Evolutionary conservation across 83 land plant genomes (phyloP).

Genomic region (Larix sibirica): DNA sequence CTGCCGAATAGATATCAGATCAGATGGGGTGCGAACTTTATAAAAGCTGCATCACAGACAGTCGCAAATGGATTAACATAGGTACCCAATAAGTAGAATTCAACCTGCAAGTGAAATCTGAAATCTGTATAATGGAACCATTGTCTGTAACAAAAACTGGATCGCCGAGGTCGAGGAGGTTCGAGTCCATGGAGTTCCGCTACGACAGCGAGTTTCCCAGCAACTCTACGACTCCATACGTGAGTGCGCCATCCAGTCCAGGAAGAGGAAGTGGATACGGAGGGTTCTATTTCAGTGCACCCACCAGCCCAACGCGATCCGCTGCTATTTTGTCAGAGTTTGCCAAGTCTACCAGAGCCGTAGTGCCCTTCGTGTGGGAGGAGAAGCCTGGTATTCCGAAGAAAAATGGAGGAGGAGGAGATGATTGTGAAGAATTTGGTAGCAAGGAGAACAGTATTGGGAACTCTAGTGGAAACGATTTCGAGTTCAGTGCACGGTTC

Average conservation of each 20-base stretch:
- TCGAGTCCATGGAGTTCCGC: slow-evolving; percentile 15
- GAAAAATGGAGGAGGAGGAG: not conserved
- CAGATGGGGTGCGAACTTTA: too few species aligned
- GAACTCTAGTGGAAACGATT: not conserved
- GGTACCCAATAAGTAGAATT: too few species aligned
- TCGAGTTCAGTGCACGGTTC: slow-evolving; percentile 20
- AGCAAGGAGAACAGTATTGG: not conserved
- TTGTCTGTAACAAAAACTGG: not conserved
- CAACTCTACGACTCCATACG: slow-evolving; percentile 2
- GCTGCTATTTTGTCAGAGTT: slow-evolving; percentile 31
- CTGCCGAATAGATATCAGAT: too few species aligned
- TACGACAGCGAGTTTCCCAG: slow-evolving; percentile 17
- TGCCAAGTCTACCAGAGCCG: slow-evolving; percentile 1
- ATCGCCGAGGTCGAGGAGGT: not conserved
- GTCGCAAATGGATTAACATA: too few species aligned
- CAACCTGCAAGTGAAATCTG: too few species aligned
- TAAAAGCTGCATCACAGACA: too few species aligned
- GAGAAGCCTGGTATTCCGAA: slow-evolving; percentile 28
- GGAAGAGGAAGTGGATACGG: slow-evolving; percentile 18
- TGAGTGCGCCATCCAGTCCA: slow-evolving; percentile 39
- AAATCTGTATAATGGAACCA: not conserved
- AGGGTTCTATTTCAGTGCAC: slow-evolving; percentile 41
- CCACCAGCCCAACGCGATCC: slow-evolving; percentile 38
- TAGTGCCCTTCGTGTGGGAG: slow-evolving; percentile 31
- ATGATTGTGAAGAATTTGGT: not conserved